A percentile compares a stretch with the other conserved stretches of the same genome.
phyloP scores from a whole-genome alignment of 768 basidiomycete species.

The Gyrodon lividus region DNA sequence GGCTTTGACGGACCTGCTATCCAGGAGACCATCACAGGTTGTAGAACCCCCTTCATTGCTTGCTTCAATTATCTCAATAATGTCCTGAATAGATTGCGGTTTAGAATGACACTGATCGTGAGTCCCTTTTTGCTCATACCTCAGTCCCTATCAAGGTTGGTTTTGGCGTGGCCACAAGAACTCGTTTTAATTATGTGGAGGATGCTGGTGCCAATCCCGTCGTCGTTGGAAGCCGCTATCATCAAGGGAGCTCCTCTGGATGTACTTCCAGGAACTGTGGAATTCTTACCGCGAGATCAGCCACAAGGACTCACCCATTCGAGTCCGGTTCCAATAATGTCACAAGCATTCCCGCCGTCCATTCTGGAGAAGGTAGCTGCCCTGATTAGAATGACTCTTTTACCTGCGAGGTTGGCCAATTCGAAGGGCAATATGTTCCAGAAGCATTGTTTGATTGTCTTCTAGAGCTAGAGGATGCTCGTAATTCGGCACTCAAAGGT shows the following conservation, averaged over 20 bases:
- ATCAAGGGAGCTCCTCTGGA: slow-evolving; percentile 64
- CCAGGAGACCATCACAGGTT: slow-evolving; percentile 88
- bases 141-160: slow-evolving; percentile 90
- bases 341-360: slow-evolving; percentile 1
- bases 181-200: slow-evolving; percentile 84
- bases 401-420: slow-evolving; percentile 87
- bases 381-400: slow-evolving; percentile 39
- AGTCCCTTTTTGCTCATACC: slow-evolving; percentile 70
- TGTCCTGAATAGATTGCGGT: slow-evolving; percentile 71
- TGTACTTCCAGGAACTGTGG: slow-evolving; percentile 52
- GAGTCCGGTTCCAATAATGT: not conserved
- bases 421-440: slow-evolving; percentile 97
- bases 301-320: slow-evolving; percentile 36
- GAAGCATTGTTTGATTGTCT: slow-evolving; percentile 94
- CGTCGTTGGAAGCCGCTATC: slow-evolving; percentile 84
- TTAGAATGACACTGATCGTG: slow-evolving; percentile 75
- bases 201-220: slow-evolving; percentile 93
- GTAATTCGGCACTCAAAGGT: slow-evolving; percentile 82
- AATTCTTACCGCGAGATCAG: slow-evolving; percentile 71
- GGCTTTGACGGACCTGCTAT: slow-evolving; percentile 86
- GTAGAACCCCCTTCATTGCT: not conserved
- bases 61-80: not conserved
- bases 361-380: slow-evolving; percentile 7
- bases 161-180: slow-evolving; percentile 90
- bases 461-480: slow-evolving; percentile 86